These are phyloP conservation scores for Cardamine occulta DNA, from an alignment of 345 rosid genomes.

Conservation along the genomic window DNA sequence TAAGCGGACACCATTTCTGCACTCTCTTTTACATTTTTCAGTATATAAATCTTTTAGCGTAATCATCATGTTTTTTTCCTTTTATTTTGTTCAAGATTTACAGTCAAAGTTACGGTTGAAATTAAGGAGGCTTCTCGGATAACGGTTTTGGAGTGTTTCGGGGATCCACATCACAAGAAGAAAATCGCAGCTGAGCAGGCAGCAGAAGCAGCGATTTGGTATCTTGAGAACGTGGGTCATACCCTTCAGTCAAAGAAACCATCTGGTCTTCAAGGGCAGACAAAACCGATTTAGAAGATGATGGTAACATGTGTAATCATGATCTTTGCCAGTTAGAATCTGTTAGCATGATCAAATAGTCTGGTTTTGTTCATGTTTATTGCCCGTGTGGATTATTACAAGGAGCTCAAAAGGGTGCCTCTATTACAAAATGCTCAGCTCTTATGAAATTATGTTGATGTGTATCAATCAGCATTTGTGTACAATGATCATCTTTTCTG, in stretches of 20 bases:
- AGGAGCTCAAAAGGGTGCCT: not conserved
- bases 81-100: constrained; percentile 49
- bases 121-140: constrained; percentile 35
- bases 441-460: not conserved
- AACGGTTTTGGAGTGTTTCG: constrained; percentile 52
- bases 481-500: not conserved
- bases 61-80: not conserved
- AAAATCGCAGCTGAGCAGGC: constrained; percentile 67
- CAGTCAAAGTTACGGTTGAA: constrained; percentile 49
- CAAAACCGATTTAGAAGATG: not conserved
- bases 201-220: constrained; percentile 77
- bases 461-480: constrained; percentile 1
- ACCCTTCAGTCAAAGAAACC: constrained; percentile 21
- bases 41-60: not conserved
- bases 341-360: not conserved
- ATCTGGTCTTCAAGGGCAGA: not conserved
- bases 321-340: not conserved
- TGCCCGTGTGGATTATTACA: not conserved
- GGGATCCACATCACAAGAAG: constrained; percentile 51
- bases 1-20: constrained; percentile 40
- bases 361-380: not conserved
- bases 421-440: not conserved
- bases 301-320: not conserved
- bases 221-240: constrained; percentile 52
- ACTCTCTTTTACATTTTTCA: not conserved